These are phyloP conservation scores for Fusarium guadeloupense DNA, from an alignment of 2,329 filamentous ascomycete species.

Conservation along the genomic window DNA sequence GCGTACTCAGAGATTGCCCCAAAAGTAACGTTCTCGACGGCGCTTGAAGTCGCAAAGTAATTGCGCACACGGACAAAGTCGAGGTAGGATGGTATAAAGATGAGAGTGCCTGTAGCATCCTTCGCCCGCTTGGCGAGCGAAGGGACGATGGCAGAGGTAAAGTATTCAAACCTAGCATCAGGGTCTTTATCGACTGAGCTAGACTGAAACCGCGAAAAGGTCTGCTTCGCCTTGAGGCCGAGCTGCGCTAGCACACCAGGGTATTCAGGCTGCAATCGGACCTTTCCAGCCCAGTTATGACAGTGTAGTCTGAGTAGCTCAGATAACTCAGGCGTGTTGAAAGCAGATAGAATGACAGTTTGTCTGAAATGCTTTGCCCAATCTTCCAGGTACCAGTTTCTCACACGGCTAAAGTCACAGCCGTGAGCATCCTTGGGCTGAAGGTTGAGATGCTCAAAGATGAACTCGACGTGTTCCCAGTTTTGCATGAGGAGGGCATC, in stretches of 20 bases:
- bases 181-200: slow-evolving; percentile 77
- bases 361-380: slow-evolving; percentile 84
- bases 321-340: slow-evolving; percentile 88
- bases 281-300: slow-evolving; percentile 82
- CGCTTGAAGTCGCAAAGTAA: slow-evolving; percentile 78
- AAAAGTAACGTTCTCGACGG: slow-evolving; percentile 65
- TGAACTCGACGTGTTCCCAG: slow-evolving; percentile 94
- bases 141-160: slow-evolving; percentile 82
- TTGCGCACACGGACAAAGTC: slow-evolving; percentile 96
- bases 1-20: slow-evolving; percentile 91
- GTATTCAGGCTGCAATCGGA: slow-evolving; percentile 76
- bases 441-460: slow-evolving; percentile 90
- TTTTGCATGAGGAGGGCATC: slow-evolving; percentile 97
- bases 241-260: slow-evolving; percentile 77
- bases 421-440: slow-evolving; percentile 90
- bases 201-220: slow-evolving; percentile 86
- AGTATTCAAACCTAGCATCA: slow-evolving; percentile 90
- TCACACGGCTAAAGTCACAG: slow-evolving; percentile 91
- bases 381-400: slow-evolving; percentile 92
- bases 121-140: slow-evolving; percentile 74
- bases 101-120: slow-evolving; percentile 73
- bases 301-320: slow-evolving; percentile 79
- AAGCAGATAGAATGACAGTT: slow-evolving; percentile 82
- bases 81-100: slow-evolving; percentile 93
- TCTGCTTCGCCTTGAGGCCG: slow-evolving; percentile 79